Evolutionary conservation across 306 rosid genomes (phyloP), one percentile per base, ranked within the genome.

Genomic region (Medicago lupulina): DNA sequence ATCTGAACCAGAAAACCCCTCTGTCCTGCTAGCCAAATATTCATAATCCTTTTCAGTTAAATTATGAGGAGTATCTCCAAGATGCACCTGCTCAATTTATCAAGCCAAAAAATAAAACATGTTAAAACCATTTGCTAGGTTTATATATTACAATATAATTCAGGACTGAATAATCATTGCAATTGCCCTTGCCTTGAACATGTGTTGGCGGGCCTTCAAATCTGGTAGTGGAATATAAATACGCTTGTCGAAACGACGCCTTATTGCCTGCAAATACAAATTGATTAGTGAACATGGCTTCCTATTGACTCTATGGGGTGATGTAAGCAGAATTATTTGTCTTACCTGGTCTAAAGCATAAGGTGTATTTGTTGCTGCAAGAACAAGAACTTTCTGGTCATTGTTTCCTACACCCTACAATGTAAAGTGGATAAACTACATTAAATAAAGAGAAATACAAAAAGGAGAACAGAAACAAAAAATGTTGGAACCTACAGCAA

Each of bases 221-320:
- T 96, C 99, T 73, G 99, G 99, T 39, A 96, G 98, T 34, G 99
- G 99, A 79, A 96, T 96, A 83, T 96, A 92, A 71, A 96, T 96
- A 23, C 98, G 98, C 89, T 96, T 96, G 80, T 96, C 99, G 41
- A 96, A 96, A 75, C 99, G 98, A 60, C 99, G 89, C 77, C 99
- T 88, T 66, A 96, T 92, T 54, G 99, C 98, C 99, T 96, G 88
- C 81, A 88, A 66, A 53, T 76, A 80, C 57, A 74, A 19, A 75
- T 38, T 46, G 38, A 64, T 85, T 50, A 79, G 89, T 70, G 75
- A 80, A 53, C 80, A 67, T 78, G n/a, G 31, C 59, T 13, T 73
- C 66, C 31, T 68, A 78, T 23, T 25, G 43, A 66, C 60, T 55
- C 61, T 55, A 71, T 25, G 31, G 65, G 50, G 61, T 60, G 28